Base-by-base conservation (phyloP, 306 rosid species). In the Cicer cuneatum region DNA sequence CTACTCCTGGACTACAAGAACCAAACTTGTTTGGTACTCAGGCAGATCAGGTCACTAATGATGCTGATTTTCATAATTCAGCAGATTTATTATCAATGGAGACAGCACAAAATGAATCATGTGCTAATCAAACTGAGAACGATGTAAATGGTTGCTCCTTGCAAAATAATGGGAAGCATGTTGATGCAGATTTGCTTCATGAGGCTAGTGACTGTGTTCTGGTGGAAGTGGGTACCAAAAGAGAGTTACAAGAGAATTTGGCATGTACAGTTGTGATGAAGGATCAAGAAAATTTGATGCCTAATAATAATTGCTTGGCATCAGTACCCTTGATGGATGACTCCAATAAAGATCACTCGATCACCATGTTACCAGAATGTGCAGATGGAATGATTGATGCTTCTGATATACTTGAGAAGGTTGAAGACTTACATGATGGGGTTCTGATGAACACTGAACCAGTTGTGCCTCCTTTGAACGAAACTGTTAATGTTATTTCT, bases 1-100 rank as follows among this genome's bases (percentile, higher is more conserved):
- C 86, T 71, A 89, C 90, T 81, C 88, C 93, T 58, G 87, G 86
- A 84, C 84, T 83, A 10, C 85, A 85, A 72, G 93, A 88, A 80
- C 85, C 86, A 37, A 87, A 84, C 82, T 77, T 83, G 74, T 72
- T 83, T 35, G 76, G 74, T 37, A 61, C 81, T 76, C 92, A 82
- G 83, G 84, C 80, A 79, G 85, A 85, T 76, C 81, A 84, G 89
- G 86, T 79, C 80, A 82, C 69, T 79, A 85, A 83, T 54, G 98
- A 86, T 82, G 75, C 72, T 58, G 91, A 86, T 66, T 84, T 75
- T 73, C 87, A 72, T 73, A 83, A 70, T 83, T 81, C 86, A 59
- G 41, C 77, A 69, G 83, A 85, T 40, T 80, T 82, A 66, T 74
- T 40, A 70, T 77, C 86, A 8, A 35, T 76, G 59, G 77, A 73